A percentile compares a stretch with the other conserved stretches of the same genome.
Evolutionary conservation across 306 rosid species (phyloP).

Genomic region (Nissolia schottii): DNA sequence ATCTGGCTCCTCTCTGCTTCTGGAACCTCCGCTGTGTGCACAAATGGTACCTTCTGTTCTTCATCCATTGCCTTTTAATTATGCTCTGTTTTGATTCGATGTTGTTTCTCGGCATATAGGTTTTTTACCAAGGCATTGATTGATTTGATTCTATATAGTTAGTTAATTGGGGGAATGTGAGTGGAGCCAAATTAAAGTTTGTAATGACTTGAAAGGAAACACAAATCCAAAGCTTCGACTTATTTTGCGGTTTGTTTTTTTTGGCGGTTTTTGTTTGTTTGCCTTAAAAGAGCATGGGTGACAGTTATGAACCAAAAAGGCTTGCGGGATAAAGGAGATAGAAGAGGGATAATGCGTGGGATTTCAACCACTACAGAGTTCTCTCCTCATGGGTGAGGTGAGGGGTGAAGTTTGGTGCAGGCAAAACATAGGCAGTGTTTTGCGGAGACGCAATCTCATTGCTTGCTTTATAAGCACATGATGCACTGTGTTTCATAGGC

Average conservation of each 20-base stretch:
- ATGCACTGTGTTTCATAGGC: neutral
- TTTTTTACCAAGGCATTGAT: neutral
- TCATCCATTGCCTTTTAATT: conserved; percentile 39
- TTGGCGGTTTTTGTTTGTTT: neutral
- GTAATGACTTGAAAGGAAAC: conserved; percentile 55
- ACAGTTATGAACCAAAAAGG: neutral
- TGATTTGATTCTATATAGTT: neutral
- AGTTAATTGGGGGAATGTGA: neutral
- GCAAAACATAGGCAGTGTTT: neutral
- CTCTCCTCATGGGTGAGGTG: neutral
- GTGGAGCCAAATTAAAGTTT: neutral
- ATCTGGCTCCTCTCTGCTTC: conserved; percentile 33
- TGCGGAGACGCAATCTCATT: conserved; percentile 34
- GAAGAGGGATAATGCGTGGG: conserved; percentile 1
- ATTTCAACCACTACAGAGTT: neutral
- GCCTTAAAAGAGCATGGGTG: neutral
- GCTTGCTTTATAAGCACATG: conserved; percentile 13
- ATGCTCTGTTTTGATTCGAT: conserved; percentile 1
- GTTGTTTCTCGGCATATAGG: conserved; percentile 4
- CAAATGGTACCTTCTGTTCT: conserved; percentile 43
- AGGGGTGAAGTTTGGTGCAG: conserved; percentile 3
- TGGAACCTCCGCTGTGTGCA: conserved; percentile 23
- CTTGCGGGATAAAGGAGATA: neutral
- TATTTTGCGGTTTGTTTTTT: neutral
- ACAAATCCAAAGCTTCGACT: conserved; percentile 19